A percentile compares a stretch with the other conserved stretches of the same genome.
Conservation (phyloP, 768 basidiomycete species). For the Termitomyces sp. region DNA sequence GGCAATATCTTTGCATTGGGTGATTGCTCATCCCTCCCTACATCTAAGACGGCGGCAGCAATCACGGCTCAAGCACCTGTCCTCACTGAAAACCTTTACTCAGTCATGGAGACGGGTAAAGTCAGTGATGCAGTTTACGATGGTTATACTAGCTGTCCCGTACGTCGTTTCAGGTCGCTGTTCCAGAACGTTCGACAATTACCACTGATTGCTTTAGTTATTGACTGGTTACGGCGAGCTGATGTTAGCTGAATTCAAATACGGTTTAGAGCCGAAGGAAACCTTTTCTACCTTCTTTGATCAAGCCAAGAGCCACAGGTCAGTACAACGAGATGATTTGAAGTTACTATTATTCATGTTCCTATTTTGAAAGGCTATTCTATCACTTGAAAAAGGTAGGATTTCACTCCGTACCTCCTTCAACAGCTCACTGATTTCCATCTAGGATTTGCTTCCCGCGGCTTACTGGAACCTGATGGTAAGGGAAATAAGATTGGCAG, state of each 20-base stretch:
- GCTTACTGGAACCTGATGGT: slow-evolving; percentile 79
- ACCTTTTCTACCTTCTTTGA: slow-evolving; percentile 68
- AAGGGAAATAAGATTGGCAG: slow-evolving; percentile 8
- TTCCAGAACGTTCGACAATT: neutral
- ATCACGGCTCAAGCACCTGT: slow-evolving; percentile 90
- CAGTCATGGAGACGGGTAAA: slow-evolving; percentile 67
- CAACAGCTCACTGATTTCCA: neutral
- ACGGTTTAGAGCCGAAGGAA: slow-evolving; percentile 84
- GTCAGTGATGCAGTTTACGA: slow-evolving; percentile 71
- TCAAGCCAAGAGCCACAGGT: slow-evolving; percentile 75
- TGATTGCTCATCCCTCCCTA: slow-evolving; percentile 90
- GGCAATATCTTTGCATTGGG: slow-evolving; percentile 86
- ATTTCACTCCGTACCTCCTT: neutral
- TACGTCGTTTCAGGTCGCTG: slow-evolving; percentile 28
- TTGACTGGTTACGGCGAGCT: slow-evolving; percentile 78
- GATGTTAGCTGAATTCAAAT: slow-evolving; percentile 93
- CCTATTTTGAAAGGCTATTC: slow-evolving; percentile 45
- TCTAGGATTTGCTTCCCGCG: slow-evolving; percentile 61
- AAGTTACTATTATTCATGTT: neutral
- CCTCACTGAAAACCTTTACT: slow-evolving; percentile 82
- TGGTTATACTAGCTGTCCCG: slow-evolving; percentile 87
- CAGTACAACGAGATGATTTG: slow-evolving; percentile 14
- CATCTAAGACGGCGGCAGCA: slow-evolving; percentile 94
- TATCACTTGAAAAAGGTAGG: slow-evolving; percentile 83
- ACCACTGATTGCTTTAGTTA: slow-evolving; percentile 36